phyloP scores from a whole-genome alignment of 2,329 filamentous ascomycete species.

The Aspergillus versicolor region DNA sequence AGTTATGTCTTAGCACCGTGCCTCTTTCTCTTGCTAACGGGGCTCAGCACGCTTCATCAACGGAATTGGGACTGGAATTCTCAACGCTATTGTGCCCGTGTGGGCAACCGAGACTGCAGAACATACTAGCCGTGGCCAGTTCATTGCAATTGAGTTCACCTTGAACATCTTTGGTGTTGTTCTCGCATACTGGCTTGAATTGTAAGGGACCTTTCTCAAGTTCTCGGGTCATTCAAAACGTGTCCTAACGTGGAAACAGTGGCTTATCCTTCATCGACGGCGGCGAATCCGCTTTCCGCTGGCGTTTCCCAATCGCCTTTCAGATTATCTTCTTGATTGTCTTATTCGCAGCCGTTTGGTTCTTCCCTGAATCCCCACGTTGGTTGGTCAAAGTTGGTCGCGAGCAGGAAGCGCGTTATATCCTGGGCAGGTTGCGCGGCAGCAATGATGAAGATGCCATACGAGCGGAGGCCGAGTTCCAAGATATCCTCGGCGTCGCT shows the following conservation, averaged over 20 bases:
- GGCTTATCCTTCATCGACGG: slow-evolving; percentile 62
- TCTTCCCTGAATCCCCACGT: slow-evolving; percentile 66
- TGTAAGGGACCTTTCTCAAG: slow-evolving; percentile 31
- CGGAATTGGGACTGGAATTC: slow-evolving; percentile 66
- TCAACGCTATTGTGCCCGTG: slow-evolving; percentile 70
- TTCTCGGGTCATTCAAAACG: too few relatives aligned
- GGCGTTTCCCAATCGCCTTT: slow-evolving; percentile 70
- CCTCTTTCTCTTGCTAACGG: neutral
- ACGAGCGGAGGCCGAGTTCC: slow-evolving; percentile 62
- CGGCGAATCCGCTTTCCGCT: slow-evolving; percentile 59
- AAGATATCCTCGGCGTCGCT: slow-evolving; percentile 65
- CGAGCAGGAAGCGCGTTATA: slow-evolving; percentile 65
- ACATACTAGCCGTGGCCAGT: slow-evolving; percentile 66
- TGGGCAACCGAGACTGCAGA: slow-evolving; percentile 71
- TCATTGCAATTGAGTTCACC: slow-evolving; percentile 71
- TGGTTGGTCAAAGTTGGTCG: slow-evolving; percentile 64
- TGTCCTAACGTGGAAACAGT: slow-evolving; percentile 21
- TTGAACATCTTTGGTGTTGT: slow-evolving; percentile 71
- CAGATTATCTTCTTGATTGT: slow-evolving; percentile 64
- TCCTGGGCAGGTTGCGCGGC: slow-evolving; percentile 65
- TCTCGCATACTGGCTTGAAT: slow-evolving; percentile 61
- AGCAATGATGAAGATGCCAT: slow-evolving; percentile 52
- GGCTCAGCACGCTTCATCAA: slow-evolving; percentile 56
- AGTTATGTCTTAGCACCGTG: slow-evolving; percentile 20
- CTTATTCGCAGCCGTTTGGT: slow-evolving; percentile 58